phyloP scores from a whole-genome alignment of 768 basidiomycete species.

The Lactarius deliciosus region DNA sequence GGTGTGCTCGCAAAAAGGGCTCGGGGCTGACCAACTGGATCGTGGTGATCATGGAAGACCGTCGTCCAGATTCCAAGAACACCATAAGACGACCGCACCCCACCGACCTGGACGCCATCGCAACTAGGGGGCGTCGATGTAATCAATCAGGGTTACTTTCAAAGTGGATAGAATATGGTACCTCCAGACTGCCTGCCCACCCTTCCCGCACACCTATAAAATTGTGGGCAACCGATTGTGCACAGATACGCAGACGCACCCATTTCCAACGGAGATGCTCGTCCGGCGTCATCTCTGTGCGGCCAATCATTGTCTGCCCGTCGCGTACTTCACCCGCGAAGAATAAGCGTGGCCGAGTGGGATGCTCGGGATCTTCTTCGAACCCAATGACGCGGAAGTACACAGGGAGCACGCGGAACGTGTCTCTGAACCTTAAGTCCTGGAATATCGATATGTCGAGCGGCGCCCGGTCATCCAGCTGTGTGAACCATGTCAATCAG shows the following conservation, averaged over 20 bases:
- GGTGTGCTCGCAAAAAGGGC: background rate
- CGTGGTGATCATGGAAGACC: slow-evolving; percentile 44
- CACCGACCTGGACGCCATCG: slow-evolving; percentile 63
- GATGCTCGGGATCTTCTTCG: slow-evolving; percentile 48
- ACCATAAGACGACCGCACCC: slow-evolving; percentile 56
- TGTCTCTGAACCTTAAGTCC: slow-evolving; percentile 49
- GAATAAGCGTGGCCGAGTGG: slow-evolving; percentile 51
- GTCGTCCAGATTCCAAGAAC: slow-evolving; percentile 57
- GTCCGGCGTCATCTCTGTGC: slow-evolving; percentile 56
- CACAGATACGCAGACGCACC: slow-evolving; percentile 41
- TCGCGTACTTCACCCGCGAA: slow-evolving; percentile 54
- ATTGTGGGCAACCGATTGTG: background rate
- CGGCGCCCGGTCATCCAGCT: slow-evolving; percentile 37
- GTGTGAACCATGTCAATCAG: background rate
- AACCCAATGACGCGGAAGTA: slow-evolving; percentile 45
- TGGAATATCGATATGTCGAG: slow-evolving; percentile 52
- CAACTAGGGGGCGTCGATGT: slow-evolving; percentile 42
- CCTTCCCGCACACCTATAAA: slow-evolving; percentile 20
- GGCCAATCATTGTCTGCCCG: slow-evolving; percentile 49
- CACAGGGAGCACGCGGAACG: slow-evolving; percentile 49
- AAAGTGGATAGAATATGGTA: slow-evolving; percentile 30
- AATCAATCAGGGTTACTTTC: slow-evolving; percentile 35
- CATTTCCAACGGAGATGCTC: slow-evolving; percentile 62
- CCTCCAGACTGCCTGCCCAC: slow-evolving; percentile 36
- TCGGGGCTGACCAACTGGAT: slow-evolving; percentile 47